These are phyloP conservation scores for Musa beccarii DNA, from an alignment of 176 grass and related monocot species.

Conservation along the genomic window DNA sequence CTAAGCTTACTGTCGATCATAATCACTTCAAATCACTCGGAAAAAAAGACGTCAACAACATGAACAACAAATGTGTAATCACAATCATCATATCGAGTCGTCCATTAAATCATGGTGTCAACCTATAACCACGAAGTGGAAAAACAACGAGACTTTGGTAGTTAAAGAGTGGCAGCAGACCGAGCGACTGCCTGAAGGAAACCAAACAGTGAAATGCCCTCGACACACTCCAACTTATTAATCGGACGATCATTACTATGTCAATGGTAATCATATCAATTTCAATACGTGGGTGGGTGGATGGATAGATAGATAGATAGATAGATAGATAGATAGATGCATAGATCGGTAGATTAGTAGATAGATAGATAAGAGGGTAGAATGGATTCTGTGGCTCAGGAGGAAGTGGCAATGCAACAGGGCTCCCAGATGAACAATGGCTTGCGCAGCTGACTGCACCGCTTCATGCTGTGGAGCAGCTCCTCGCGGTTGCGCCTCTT, in stretches of 20 bases:
- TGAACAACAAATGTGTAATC: too few relatives aligned
- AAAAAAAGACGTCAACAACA: too few relatives aligned
- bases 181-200: not conserved
- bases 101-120: too few relatives aligned
- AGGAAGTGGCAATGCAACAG: conserved; percentile 79
- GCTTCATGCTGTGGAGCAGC: conserved; percentile 63
- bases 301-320: not conserved
- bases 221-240: not conserved
- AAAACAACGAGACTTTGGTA: too few relatives aligned
- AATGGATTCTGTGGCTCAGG: not conserved
- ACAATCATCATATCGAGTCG: too few relatives aligned
- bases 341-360: not conserved
- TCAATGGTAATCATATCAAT: not conserved
- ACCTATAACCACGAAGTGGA: too few relatives aligned
- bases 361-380: not conserved
- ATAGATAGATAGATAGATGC: not conserved
- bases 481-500: conserved; percentile 41
- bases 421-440: conserved; percentile 78
- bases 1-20: too few relatives aligned
- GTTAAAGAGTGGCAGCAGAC: too few relatives aligned
- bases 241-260: not conserved
- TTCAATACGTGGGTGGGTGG: too few relatives aligned
- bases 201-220: not conserved
- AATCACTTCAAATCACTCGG: too few relatives aligned
- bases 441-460: conserved; percentile 64